These are phyloP conservation scores for Aureoboletus auriporus DNA, from an alignment of 768 basidiomycete genomes.

Conservation along the genomic window DNA sequence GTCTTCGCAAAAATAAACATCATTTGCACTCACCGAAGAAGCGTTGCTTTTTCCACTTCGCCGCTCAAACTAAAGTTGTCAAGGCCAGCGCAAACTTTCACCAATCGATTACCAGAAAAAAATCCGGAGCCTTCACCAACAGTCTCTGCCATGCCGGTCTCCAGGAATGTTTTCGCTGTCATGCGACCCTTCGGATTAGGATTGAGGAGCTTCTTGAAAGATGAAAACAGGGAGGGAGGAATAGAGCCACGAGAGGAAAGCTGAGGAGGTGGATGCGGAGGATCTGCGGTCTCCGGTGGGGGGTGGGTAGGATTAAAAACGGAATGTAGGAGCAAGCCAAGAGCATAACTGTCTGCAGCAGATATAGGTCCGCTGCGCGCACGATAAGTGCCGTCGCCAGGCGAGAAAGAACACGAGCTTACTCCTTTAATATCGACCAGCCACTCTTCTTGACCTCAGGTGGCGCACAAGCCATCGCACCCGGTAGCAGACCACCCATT, in stretches of 20 bases:
- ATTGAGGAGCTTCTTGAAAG: slow-evolving; percentile 85
- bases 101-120: slow-evolving; percentile 77
- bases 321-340: slow-evolving; percentile 81
- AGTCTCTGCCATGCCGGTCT: slow-evolving; percentile 71
- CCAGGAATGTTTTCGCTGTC: slow-evolving; percentile 72
- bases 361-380: slow-evolving; percentile 45
- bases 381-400: not conserved
- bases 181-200: slow-evolving; percentile 82
- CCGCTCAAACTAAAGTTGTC: slow-evolving; percentile 79
- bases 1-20: not conserved
- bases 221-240: slow-evolving; percentile 68
- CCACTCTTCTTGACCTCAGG: slow-evolving; percentile 90
- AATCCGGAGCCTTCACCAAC: slow-evolving; percentile 62
- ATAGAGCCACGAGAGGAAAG: slow-evolving; percentile 75
- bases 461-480: slow-evolving; percentile 55
- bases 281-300: slow-evolving; percentile 59
- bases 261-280: slow-evolving; percentile 75
- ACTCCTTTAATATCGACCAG: slow-evolving; percentile 85
- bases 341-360: slow-evolving; percentile 79
- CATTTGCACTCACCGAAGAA: slow-evolving; percentile 55
- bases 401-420: slow-evolving; percentile 14
- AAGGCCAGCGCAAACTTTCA: slow-evolving; percentile 79
- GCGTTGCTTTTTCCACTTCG: slow-evolving; percentile 71
- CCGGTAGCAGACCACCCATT: slow-evolving; percentile 60
- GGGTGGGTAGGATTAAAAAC: slow-evolving; percentile 87